phyloP scores from a whole-genome alignment of 2,329 filamentous ascomycete species.

The Fusarium robinianum region DNA sequence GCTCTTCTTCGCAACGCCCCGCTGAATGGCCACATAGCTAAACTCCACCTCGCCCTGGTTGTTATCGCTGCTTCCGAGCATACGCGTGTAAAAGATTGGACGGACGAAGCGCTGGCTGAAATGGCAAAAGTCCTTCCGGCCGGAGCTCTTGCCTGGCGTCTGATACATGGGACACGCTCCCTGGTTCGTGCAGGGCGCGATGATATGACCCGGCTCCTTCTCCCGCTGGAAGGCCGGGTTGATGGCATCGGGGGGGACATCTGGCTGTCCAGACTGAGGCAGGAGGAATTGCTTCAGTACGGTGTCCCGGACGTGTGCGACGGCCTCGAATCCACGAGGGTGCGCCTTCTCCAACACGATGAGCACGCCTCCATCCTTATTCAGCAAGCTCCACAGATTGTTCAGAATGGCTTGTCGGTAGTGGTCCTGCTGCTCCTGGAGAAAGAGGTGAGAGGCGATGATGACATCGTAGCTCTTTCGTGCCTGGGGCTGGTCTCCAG shows the following conservation, averaged over 20 bases:
- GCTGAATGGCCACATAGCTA: constrained; percentile 84
- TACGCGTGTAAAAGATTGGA: constrained; percentile 77
- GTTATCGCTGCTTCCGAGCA: constrained; percentile 68
- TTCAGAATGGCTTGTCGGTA: constrained; percentile 78
- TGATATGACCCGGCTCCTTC: constrained; percentile 65
- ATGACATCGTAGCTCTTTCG: constrained; percentile 88
- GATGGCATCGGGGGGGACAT: constrained; percentile 42
- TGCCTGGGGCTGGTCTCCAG: constrained; percentile 56
- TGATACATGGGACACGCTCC: constrained; percentile 86
- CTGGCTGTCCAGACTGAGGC: constrained; percentile 46
- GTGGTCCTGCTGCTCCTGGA: constrained; percentile 75
- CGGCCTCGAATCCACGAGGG: constrained; percentile 87
- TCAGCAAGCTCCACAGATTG: constrained; percentile 87
- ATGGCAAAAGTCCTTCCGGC: constrained; percentile 87
- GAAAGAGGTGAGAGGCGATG: constrained; percentile 82
- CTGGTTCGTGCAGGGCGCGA: constrained; percentile 88
- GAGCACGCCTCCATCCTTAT: constrained; percentile 82
- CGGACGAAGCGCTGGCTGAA: constrained; percentile 89
- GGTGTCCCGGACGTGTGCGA: constrained; percentile 81
- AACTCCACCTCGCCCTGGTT: constrained; percentile 93
- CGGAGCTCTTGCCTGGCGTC: constrained; percentile 67
- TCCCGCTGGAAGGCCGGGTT: constrained; percentile 47
- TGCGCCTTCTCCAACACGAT: constrained; percentile 90
- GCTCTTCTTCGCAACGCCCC: constrained; percentile 59
- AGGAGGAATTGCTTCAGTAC: constrained; percentile 77